Percentiles rank a stretch among this genome's conserved stretches.
Conservation (phyloP, 2,329 filamentous ascomycete species). For the Penicillium aurantiogriseum region DNA sequence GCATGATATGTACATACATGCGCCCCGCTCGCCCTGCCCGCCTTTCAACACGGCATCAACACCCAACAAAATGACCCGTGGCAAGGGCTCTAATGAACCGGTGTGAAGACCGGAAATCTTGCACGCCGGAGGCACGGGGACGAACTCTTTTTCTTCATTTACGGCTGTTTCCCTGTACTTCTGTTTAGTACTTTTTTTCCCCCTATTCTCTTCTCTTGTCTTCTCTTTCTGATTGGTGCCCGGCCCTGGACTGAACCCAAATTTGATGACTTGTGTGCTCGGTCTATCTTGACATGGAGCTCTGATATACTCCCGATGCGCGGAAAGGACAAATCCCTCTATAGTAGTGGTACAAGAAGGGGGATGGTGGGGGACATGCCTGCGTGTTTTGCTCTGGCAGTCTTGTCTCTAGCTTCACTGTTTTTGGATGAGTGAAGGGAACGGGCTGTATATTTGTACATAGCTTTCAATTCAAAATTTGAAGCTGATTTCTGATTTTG, state of each 20-base stretch:
- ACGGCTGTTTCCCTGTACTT: slow-evolving; percentile 19
- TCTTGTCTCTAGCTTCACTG: slow-evolving; percentile 1
- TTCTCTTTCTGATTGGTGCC: slow-evolving; percentile 6
- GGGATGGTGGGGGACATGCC: background rate
- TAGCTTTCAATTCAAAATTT: slow-evolving; percentile 21
- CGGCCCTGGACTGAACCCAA: slow-evolving; percentile 1
- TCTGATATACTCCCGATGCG: slow-evolving; percentile 4
- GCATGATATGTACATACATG: slow-evolving; percentile 15
- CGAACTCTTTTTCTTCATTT: slow-evolving; percentile 10
- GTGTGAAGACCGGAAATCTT: slow-evolving; percentile 1
- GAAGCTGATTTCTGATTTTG: slow-evolving; percentile 11
- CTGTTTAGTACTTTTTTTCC: slow-evolving; percentile 7
- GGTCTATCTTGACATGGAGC: slow-evolving; percentile 7
- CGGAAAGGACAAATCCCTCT: background rate
- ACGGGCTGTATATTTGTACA: slow-evolving; percentile 21
- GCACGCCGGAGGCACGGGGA: slow-evolving; percentile 12
- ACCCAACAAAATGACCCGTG: background rate
- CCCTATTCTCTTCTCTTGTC: background rate
- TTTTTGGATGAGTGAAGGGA: background rate
- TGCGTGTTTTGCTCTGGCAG: background rate
- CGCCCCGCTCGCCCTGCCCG: slow-evolving; percentile 4
- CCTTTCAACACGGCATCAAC: slow-evolving; percentile 16
- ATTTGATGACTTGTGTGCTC: slow-evolving; percentile 16
- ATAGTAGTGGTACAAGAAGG: background rate
- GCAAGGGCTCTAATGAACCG: slow-evolving; percentile 1